Conservation (phyloP, 495 filamentous ascomycete species). For the Penicillium cataractarum region DNA sequence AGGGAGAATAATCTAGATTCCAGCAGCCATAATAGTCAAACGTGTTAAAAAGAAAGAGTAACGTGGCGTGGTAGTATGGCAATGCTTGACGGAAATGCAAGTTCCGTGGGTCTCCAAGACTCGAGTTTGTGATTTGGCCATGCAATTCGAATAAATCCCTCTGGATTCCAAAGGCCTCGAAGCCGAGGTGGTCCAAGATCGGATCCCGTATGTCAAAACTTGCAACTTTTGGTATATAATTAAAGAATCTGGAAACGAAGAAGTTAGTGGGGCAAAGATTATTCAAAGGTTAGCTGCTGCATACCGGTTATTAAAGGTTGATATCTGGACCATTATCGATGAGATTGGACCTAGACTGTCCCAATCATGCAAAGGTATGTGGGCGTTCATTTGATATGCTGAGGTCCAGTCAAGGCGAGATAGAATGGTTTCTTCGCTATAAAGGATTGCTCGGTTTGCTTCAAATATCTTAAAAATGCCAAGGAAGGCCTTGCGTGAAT, state of each 20-base stretch:
- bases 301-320: neutral
- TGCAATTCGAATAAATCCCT: neutral
- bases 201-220: neutral
- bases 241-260: neutral
- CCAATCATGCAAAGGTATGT: neutral
- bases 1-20: neutral
- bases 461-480: neutral
- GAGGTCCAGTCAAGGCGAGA: neutral
- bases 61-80: neutral
- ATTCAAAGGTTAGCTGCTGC: neutral
- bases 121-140: neutral
- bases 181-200: neutral
- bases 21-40: slow-evolving; percentile 1
- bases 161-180: neutral
- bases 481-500: neutral
- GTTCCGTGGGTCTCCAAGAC: neutral
- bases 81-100: neutral
- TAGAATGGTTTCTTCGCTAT: neutral
- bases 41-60: neutral
- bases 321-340: neutral
- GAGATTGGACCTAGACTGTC: neutral
- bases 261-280: neutral
- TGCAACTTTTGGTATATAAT: neutral
- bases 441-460: neutral
- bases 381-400: neutral